Conservation (phyloP, 768 basidiomycete species). For the Suillus spraguei region DNA sequence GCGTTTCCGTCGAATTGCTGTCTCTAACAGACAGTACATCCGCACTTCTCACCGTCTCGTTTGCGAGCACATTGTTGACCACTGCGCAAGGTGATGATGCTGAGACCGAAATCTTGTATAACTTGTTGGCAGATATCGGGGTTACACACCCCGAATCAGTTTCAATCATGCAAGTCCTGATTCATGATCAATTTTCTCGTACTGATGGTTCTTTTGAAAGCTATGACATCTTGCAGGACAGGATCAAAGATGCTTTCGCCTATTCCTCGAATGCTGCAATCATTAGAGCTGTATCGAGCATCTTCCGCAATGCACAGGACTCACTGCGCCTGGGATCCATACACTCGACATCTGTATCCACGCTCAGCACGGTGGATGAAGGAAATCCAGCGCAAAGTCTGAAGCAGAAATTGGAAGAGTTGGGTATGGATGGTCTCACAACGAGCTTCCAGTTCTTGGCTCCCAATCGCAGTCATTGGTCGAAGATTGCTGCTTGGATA, state of each 20-base stretch:
- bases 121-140: conserved; percentile 72
- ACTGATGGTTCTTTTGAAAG: conserved; percentile 38
- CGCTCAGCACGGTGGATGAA: conserved; percentile 67
- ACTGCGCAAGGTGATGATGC: conserved; percentile 79
- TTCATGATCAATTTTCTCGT: conserved; percentile 6
- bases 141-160: conserved; percentile 70
- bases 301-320: conserved; percentile 74
- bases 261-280: conserved; percentile 72
- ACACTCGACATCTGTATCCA: conserved; percentile 59
- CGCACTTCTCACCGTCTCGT: conserved; percentile 75
- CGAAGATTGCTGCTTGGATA: conserved; percentile 76
- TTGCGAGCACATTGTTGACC: conserved; percentile 72
- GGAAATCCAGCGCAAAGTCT: conserved; percentile 41
- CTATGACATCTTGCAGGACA: conserved; percentile 76
- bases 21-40: conserved; percentile 62
- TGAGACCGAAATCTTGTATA: conserved; percentile 82
- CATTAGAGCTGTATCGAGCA: conserved; percentile 70
- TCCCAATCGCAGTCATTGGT: conserved; percentile 52
- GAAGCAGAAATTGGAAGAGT: conserved; percentile 62
- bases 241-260: conserved; percentile 70
- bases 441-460: conserved; percentile 73
- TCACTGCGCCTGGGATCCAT: conserved; percentile 41
- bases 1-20: conserved; percentile 57
- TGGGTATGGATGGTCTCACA: conserved; percentile 76
- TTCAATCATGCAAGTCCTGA: conserved; percentile 63